Percentiles rank a stretch among this genome's conserved stretches.
Evolutionary conservation across 352 stramenopile species (phyloP).

Genomic region (Globisporangium orthogonon): DNA sequence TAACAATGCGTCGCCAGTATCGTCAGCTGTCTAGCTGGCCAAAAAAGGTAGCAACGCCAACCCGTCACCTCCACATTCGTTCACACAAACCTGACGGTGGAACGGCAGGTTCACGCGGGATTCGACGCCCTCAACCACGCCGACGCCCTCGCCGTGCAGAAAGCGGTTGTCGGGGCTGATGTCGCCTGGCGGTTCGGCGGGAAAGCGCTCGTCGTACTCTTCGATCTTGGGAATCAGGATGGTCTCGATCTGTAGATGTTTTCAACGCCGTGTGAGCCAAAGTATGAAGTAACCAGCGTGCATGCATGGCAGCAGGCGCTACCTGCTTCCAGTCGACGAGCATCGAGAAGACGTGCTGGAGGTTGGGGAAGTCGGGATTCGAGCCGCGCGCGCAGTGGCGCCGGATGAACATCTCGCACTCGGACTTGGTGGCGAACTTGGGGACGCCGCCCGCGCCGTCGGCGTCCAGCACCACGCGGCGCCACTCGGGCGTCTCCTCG

Average conservation of each 20-base stretch:
- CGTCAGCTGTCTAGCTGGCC: neutral
- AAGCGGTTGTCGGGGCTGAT: slow-evolving; percentile 61
- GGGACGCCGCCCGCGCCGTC: slow-evolving; percentile 65
- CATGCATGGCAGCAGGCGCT: neutral
- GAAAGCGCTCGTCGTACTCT: slow-evolving; percentile 67
- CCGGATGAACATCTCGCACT: slow-evolving; percentile 87
- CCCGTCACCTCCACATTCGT: neutral
- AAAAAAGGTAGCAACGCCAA: no score
- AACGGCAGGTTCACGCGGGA: slow-evolving; percentile 91
- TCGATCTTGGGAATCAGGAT: slow-evolving; percentile 76
- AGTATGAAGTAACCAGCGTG: neutral
- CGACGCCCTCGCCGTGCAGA: slow-evolving; percentile 36
- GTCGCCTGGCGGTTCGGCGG: slow-evolving; percentile 24
- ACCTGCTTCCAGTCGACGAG: slow-evolving; percentile 85
- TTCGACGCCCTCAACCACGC: slow-evolving; percentile 54
- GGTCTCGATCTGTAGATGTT: slow-evolving; percentile 30
- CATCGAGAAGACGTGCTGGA: slow-evolving; percentile 92
- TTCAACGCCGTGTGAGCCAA: neutral
- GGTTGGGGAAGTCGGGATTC: slow-evolving; percentile 87
- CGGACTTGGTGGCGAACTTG: slow-evolving; percentile 84
- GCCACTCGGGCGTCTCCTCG: slow-evolving; percentile 79
- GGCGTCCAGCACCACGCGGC: slow-evolving; percentile 49
- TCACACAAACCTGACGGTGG: slow-evolving; percentile 56
- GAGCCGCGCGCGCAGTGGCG: slow-evolving; percentile 81
- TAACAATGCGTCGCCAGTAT: neutral